Percentiles rank a stretch among this genome's conserved stretches.
These are phyloP conservation scores for Myxozyma neglecta DNA, from an alignment of 805 yeast genomes.

Conservation along the genomic window DNA sequence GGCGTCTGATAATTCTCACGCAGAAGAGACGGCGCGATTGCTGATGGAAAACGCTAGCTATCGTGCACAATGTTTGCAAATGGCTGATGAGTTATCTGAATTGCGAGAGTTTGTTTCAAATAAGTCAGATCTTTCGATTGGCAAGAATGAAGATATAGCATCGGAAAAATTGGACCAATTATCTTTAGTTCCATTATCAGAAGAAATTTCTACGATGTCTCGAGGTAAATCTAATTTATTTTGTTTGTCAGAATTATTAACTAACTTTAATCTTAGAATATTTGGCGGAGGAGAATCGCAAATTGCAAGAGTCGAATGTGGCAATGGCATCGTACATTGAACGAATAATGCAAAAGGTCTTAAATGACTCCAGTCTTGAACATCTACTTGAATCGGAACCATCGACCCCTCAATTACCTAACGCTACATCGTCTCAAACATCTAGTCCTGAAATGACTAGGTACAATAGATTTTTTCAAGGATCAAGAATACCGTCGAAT, in stretches of 20 bases:
- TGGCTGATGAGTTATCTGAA: constrained; percentile 3
- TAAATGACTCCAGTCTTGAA: constrained; percentile 15
- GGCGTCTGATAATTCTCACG: neutral
- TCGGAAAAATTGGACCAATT: neutral
- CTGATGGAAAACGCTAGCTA: neutral
- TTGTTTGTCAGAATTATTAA: neutral
- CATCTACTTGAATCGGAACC: constrained; percentile 25
- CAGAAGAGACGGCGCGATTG: neutral
- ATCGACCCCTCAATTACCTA: neutral
- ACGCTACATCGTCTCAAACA: neutral
- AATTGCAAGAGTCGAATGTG: constrained; percentile 16
- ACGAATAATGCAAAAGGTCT: constrained; percentile 24
- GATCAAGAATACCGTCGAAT: neutral
- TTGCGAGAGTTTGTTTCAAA: neutral
- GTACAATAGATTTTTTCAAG: neutral
- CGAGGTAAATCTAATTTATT: neutral
- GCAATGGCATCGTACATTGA: constrained; percentile 27
- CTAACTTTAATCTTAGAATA: neutral
- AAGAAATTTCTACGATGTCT: constrained; percentile 11
- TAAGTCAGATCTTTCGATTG: neutral
- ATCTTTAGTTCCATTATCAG: constrained; percentile 1
- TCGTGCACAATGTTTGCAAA: neutral
- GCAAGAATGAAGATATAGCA: neutral
- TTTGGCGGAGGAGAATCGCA: constrained; percentile 10
- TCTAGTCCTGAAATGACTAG: neutral